Conservation (phyloP, 1,139 yeast species). For the Hemisphaericaspora lyxosophila region DNA sequence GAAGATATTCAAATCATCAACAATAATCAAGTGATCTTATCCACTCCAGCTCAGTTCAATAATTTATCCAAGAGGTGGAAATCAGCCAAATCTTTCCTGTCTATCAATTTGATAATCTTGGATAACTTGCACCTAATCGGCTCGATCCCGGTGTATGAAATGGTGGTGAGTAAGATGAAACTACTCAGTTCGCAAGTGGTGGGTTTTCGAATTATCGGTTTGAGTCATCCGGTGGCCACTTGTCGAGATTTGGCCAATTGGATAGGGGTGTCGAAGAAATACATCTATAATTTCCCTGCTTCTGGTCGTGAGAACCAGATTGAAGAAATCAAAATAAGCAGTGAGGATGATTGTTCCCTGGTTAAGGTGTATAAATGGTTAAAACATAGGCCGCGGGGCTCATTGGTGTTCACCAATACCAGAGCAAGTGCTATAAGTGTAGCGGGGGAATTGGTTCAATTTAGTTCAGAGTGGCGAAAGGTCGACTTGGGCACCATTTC, state of each 20-base stretch:
- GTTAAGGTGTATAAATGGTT: constrained; percentile 9
- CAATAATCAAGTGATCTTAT: constrained; percentile 63
- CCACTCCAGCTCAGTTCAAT: constrained; percentile 81
- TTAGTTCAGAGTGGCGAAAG: constrained; percentile 4
- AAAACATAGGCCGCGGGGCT: constrained; percentile 1
- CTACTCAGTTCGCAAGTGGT: constrained; percentile 67
- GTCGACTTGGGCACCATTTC: constrained; percentile 22
- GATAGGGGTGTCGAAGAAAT: constrained; percentile 66
- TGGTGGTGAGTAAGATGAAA: constrained; percentile 65
- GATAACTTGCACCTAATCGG: constrained; percentile 80
- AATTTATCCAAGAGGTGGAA: constrained; percentile 78
- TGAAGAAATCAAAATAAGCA: constrained; percentile 51
- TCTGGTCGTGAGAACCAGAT: constrained; percentile 56
- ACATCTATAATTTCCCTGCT: constrained; percentile 71
- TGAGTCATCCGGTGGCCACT: constrained; percentile 69
- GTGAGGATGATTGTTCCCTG: neutral
- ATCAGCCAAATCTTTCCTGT: constrained; percentile 65
- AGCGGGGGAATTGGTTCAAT: constrained; percentile 31
- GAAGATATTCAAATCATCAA: constrained; percentile 57
- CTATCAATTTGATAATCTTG: constrained; percentile 64
- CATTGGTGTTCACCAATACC: constrained; percentile 57
- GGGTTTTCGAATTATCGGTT: constrained; percentile 58
- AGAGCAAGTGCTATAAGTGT: constrained; percentile 57
- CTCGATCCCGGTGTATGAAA: constrained; percentile 63
- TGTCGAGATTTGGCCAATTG: constrained; percentile 82